Percentiles rank a stretch among this genome's conserved stretches.
phyloP scores from a whole-genome alignment of 2,329 filamentous ascomycete genomes.

The Colletotrichum sp. region DNA sequence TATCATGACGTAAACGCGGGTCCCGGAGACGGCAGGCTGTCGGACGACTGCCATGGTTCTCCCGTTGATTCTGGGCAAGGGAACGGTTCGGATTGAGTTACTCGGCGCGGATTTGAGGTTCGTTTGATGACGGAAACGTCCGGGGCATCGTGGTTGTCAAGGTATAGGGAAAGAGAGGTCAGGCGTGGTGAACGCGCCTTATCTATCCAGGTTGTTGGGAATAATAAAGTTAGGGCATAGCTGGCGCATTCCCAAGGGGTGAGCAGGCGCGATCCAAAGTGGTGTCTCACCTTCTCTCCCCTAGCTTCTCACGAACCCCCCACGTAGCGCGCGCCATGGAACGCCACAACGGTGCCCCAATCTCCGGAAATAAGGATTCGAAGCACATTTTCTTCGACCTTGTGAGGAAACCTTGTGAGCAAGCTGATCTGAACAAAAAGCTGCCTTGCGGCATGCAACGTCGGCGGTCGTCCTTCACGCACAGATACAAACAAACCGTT shows the following conservation, averaged over 20 bases:
- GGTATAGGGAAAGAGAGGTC: background rate
- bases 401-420: background rate
- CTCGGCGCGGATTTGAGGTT: background rate
- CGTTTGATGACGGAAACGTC: background rate
- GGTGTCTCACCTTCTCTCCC: slow-evolving; percentile 13
- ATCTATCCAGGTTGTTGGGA: background rate
- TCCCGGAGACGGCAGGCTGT: background rate
- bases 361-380: background rate
- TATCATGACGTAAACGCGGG: slow-evolving; percentile 15
- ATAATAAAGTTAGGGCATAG: background rate
- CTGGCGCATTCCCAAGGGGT: background rate
- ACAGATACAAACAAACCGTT: background rate
- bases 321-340: background rate
- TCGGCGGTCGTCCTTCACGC: background rate
- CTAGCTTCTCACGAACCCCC: slow-evolving; percentile 14
- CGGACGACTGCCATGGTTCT: background rate
- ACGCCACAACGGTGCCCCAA: slow-evolving; percentile 12
- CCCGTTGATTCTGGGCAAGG: background rate
- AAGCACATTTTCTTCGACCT: background rate
- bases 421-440: background rate
- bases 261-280: background rate
- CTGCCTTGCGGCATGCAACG: background rate
- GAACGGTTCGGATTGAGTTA: background rate
- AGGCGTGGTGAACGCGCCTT: background rate
- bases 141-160: background rate